phyloP scores from a whole-genome alignment of 768 basidiomycete genomes.

The Tubosaeta sp. region DNA sequence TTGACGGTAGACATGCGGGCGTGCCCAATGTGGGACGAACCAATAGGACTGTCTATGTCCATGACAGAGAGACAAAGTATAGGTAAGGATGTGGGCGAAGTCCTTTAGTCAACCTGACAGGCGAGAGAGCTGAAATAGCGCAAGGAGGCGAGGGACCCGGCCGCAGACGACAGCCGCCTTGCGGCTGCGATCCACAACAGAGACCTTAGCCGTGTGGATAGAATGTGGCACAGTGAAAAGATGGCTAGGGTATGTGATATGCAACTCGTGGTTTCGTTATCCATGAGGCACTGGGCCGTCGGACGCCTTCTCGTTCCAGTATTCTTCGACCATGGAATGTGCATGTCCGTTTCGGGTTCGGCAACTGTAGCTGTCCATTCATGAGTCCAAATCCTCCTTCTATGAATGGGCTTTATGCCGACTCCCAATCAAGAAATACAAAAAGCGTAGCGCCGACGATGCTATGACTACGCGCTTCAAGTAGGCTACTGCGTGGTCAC shows the following conservation, averaged over 20 bases:
- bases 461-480: too few relatives aligned
- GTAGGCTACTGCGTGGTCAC: slow-evolving; percentile 1
- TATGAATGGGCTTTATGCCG: neutral
- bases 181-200: neutral
- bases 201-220: neutral
- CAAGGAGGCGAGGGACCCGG: neutral
- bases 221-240: neutral
- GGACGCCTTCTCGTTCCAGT: neutral
- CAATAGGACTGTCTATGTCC: neutral
- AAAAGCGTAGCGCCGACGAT: neutral
- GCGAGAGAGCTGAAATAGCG: slow-evolving; percentile 6
- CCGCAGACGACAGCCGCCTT: neutral
- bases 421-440: neutral
- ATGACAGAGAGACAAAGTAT: neutral
- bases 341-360: neutral
- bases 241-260: slow-evolving; percentile 1
- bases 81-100: neutral
- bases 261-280: slow-evolving; percentile 2
- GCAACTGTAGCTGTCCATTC: neutral
- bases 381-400: neutral
- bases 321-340: neutral
- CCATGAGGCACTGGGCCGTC: slow-evolving; percentile 1
- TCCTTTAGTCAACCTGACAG: neutral
- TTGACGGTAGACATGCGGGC: neutral
- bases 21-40: neutral